Evolutionary conservation across 163 green algal species (phyloP).

Genomic region (Scenedesmus sp.): DNA sequence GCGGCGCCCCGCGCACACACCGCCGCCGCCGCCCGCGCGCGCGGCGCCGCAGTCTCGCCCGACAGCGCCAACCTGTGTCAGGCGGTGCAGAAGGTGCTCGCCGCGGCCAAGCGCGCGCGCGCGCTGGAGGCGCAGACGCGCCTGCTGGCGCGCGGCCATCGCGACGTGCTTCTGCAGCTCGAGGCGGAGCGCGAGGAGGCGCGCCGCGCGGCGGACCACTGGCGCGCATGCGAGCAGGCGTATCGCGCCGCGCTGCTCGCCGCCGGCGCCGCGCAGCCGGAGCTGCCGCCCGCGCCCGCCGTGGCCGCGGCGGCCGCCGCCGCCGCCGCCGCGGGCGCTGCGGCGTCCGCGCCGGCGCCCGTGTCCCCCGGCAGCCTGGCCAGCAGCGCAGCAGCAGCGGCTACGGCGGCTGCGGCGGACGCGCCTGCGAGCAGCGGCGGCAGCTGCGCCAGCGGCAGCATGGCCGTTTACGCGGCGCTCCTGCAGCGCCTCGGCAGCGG

Average conservation of each 20-base stretch:
- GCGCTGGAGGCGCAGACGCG: constrained; percentile 29
- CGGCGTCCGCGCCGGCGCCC: no score
- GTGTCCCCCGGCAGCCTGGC: neutral
- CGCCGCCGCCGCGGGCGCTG: no score
- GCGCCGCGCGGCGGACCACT: neutral
- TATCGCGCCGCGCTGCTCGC: neutral
- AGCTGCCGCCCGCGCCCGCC: neutral
- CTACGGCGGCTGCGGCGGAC: neutral
- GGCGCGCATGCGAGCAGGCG: constrained; percentile 26
- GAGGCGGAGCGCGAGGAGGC: constrained; percentile 12
- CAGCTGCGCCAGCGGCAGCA: constrained; percentile 5
- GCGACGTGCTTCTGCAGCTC: constrained; percentile 30
- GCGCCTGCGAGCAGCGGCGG: no score
- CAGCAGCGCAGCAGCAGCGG: neutral
- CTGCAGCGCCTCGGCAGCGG: constrained; percentile 18
- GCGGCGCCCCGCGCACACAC: no score
- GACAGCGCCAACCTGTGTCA: constrained; percentile 30
- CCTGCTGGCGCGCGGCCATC: constrained; percentile 12
- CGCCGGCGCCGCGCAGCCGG: neutral
- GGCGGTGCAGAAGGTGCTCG: constrained; percentile 24
- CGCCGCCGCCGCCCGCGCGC: neutral
- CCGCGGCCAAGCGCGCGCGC: neutral
- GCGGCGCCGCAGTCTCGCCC: neutral
- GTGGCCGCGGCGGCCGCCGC: neutral
- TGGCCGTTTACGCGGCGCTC: neutral